Evolutionary conservation across 2,329 filamentous ascomycete genomes (phyloP), one percentile per base, ranked within the genome.

Genomic region (Sclerotinia subarctica): DNA sequence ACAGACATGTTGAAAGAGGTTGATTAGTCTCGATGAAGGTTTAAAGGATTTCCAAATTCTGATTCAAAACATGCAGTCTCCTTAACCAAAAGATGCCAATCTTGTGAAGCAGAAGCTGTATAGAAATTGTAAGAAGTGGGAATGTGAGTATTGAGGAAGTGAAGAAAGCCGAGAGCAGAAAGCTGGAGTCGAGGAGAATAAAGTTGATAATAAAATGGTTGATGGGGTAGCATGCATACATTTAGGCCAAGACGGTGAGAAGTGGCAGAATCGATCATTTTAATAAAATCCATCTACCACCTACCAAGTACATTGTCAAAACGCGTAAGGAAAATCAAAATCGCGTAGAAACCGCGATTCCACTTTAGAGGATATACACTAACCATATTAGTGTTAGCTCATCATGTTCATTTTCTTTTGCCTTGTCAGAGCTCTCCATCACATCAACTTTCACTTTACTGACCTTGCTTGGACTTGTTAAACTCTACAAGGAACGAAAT

Each of bases 1-100:
- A 97, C 92, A 78, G 95, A 97, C 95, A 97, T 97, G 73, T 78
- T 86, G 82, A 69, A 62, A 42, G 65, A 17, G 38, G 47, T 49
- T 10, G 44, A 35, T 35, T 35, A 35, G 44, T 29, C n/a, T 66
- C 24, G 24, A 17, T 42, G 38, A 32, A 62, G n/a, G 46, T 32
- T 44, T 54, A 26, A 19, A n/a, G 19, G 56, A 21, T 42, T 35
- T 17, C 29, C 44, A 67, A 46, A 7, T 38, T 7, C 15, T 6
- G 46, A 51, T 26, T 64, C 21, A 56, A 54, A 5, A 56, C 32
- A 11, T 54, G 44, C 26, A 29, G 7, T 47, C 38, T 35, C 21
- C 60, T 7, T 66, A 66, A 51, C 54, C 54, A 66, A 66, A 51
- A 60, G 29, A 51, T 42, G n/a, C 10, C 59, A 42, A 21, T 19